Conservation (phyloP, 2,329 filamentous ascomycete species). For the Botrytis squamosa region DNA sequence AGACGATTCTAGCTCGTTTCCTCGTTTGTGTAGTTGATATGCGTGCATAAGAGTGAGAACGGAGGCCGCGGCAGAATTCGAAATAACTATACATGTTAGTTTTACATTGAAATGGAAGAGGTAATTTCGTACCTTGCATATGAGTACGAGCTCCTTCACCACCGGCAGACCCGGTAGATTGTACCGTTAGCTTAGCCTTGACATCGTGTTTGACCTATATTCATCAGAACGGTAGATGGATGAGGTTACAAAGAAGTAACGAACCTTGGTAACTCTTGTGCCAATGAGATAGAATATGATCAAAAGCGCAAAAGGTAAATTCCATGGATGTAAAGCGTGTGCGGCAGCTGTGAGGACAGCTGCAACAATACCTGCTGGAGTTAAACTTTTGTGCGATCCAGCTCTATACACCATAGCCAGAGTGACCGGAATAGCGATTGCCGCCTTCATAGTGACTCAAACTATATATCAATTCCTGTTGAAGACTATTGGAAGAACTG, state of each 20-base stretch:
- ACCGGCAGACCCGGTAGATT: slow-evolving; percentile 67
- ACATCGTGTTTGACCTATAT: slow-evolving; percentile 77
- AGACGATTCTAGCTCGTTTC: slow-evolving; percentile 34
- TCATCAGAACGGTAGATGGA: slow-evolving; percentile 24
- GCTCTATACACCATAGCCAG: slow-evolving; percentile 64
- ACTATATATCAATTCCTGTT: background rate
- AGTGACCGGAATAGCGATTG: slow-evolving; percentile 58
- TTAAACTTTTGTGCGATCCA: slow-evolving; percentile 73
- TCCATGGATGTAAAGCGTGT: slow-evolving; percentile 92
- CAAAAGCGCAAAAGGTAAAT: slow-evolving; percentile 82
- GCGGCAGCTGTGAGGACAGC: slow-evolving; percentile 72
- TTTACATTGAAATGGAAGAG: background rate
- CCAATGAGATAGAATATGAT: slow-evolving; percentile 84
- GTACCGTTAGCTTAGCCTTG: slow-evolving; percentile 79
- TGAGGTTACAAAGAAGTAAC: slow-evolving; percentile 2
- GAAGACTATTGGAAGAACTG: background rate
- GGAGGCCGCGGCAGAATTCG: slow-evolving; percentile 80
- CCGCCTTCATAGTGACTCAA: slow-evolving; percentile 50
- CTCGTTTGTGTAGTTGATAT: slow-evolving; percentile 55
- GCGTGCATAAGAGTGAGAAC: slow-evolving; percentile 60
- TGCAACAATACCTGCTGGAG: slow-evolving; percentile 68
- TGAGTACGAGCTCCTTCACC: slow-evolving; percentile 83
- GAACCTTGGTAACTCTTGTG: slow-evolving; percentile 77
- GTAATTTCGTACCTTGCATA: slow-evolving; percentile 60
- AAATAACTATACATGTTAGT: slow-evolving; percentile 57